These are phyloP conservation scores for Paraphoma chrysanthemicola DNA, from an alignment of 2,329 filamentous ascomycete species.

Conservation along the genomic window DNA sequence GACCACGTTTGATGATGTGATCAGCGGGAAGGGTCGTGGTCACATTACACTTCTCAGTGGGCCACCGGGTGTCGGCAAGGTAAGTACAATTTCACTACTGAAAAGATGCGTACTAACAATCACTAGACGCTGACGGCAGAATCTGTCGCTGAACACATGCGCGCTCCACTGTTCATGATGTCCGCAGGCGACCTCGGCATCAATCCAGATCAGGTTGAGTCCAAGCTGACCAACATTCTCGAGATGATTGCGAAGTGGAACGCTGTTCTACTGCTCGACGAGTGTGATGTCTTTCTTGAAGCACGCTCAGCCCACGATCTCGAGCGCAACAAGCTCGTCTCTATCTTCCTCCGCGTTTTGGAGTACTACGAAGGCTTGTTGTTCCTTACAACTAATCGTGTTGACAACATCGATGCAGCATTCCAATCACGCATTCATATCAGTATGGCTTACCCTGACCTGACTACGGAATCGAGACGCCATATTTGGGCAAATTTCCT, in stretches of 20 bases:
- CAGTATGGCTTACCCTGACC: slow-evolving; percentile 30
- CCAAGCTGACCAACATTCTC: slow-evolving; percentile 54
- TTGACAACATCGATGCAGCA: slow-evolving; percentile 35
- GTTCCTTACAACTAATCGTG: slow-evolving; percentile 43
- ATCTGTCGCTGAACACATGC: slow-evolving; percentile 82
- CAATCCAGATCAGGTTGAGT: slow-evolving; percentile 53
- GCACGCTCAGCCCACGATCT: slow-evolving; percentile 47
- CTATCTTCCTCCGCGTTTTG: slow-evolving; percentile 38
- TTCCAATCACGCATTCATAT: slow-evolving; percentile 40
- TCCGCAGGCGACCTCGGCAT: slow-evolving; percentile 69
- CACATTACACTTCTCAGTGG: slow-evolving; percentile 82
- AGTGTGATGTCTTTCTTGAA: slow-evolving; percentile 68
- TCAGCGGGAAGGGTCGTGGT: slow-evolving; percentile 80
- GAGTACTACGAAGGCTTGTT: slow-evolving; percentile 41
- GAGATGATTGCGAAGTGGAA: slow-evolving; percentile 60
- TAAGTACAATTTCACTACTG: neutral
- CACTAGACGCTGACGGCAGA: slow-evolving; percentile 76
- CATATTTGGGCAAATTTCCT: slow-evolving; percentile 39
- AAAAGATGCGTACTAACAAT: neutral
- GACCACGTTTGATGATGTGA: slow-evolving; percentile 75
- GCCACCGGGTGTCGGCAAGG: slow-evolving; percentile 82
- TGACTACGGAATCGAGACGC: slow-evolving; percentile 21
- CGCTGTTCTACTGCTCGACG: slow-evolving; percentile 62
- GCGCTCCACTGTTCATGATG: slow-evolving; percentile 81
- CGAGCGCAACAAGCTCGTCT: slow-evolving; percentile 46